Evolutionary conservation across 768 basidiomycete genomes (phyloP).

Genomic region (Rhizopogon sp.): DNA sequence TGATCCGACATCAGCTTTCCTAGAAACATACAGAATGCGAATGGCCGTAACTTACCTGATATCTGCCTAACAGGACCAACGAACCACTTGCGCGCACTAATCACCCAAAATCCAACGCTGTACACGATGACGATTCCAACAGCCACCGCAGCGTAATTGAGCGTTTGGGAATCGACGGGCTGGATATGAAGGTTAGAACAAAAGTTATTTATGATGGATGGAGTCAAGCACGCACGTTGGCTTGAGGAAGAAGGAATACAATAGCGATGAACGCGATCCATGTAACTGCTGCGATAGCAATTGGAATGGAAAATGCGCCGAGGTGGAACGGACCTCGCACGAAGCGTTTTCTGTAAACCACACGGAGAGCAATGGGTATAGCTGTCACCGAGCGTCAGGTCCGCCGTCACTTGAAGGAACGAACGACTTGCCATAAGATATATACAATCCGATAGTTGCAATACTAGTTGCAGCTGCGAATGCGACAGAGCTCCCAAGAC

Average conservation of each 20-base stretch:
- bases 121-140: conserved; percentile 68
- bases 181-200: conserved; percentile 10
- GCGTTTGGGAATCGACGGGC: conserved; percentile 66
- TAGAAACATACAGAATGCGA: not conserved
- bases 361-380: conserved; percentile 65
- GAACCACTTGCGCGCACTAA: conserved; percentile 73
- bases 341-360: conserved; percentile 56
- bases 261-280: conserved; percentile 76
- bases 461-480: conserved; percentile 54
- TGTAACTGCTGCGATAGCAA: conserved; percentile 49
- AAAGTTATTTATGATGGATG: not conserved
- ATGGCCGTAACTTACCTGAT: conserved; percentile 32
- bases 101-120: conserved; percentile 62
- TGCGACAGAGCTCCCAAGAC: conserved; percentile 68
- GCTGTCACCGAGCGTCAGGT: conserved; percentile 24
- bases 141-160: conserved; percentile 74
- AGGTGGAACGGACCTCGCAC: conserved; percentile 70
- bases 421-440: conserved; percentile 53
- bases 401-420: not conserved
- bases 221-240: conserved; percentile 39
- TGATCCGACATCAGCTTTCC: not conserved
- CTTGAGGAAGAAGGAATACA: conserved; percentile 66
- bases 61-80: conserved; percentile 66
- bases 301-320: conserved; percentile 54
- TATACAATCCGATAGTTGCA: conserved; percentile 73